Evolutionary conservation across 306 rosid genomes (phyloP), one percentile per base, ranked within the genome.

Genomic region (Cajanus cajan): DNA sequence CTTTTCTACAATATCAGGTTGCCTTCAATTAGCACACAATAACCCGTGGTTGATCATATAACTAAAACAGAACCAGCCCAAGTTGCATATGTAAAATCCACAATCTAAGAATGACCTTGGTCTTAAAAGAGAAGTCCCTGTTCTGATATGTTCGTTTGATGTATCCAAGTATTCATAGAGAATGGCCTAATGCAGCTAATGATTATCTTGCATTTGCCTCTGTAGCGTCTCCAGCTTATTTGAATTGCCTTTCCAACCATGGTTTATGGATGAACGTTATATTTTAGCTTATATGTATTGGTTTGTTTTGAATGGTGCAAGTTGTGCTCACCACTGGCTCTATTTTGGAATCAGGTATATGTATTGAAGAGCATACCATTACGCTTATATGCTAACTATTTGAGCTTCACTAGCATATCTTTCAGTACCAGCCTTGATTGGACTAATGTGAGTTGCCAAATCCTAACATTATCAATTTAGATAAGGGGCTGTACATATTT

Each of bases 291-390:
- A n/a, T n/a, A n/a, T n/a, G n/a, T n/a, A n/a, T n/a, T n/a, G n/a
- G n/a, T n/a, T n/a, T n/a, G 41, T 48, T 37, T 59, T 39, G 64
- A 74, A 51, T 75, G 80, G 68, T 52, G 43, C 55, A 45, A 45
- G 25, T 45, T 57, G 36, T 16, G 52, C 73, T 86, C 11, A 82
- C 77, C 28, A 47, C 5, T 39, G 25, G 1, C 55, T 16, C 40
- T 75, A 18, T 79, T 71, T 77, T 68, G 59, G 59, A 78, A 54
- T 72, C 86, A 92, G 97, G 92, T 82, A 50, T 87, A 22, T 84
- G 34, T 92, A 73, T 79, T 92, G 81, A 90, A 90, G 89, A 92
- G 96, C 71, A 33, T 83, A 74, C 93, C 91, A 0, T 54, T 89
- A 80, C 93, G 93, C 51, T 31, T 90, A 28, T 89, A 82, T 51